Evolutionary conservation across 1,284 basidiomycete species (phyloP), one percentile per base, ranked within the genome.

Genomic region (Leccinum cinnamomeum): DNA sequence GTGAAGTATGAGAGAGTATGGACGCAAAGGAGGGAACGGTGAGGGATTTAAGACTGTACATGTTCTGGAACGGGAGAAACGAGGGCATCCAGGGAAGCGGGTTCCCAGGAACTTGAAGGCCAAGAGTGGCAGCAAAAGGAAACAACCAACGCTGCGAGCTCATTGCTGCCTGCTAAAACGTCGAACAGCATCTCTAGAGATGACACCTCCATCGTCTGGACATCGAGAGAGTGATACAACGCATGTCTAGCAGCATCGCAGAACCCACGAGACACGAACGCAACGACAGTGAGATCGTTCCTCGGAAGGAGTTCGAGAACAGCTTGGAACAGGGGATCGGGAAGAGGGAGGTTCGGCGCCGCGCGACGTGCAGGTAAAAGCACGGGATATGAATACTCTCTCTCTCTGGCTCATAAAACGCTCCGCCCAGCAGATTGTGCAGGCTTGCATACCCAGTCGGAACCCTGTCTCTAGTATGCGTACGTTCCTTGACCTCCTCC

Each of bases 41-140:
- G 44, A 73, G 70, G 3, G 60, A 64, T 53, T 64, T 71, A 57
- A 73, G 71, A 39, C 70, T 70, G 12, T 53, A 54, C 75, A 73
- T 76, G 48, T 76, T 75, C 41, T 64, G 69, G 33, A 73, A 65
- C 12, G 72, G 64, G 60, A 16, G 65, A 48, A 39, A 23, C 18
- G 16, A 16, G 41, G 28, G 50, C 61, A 30, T 67, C 64, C 2
- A 58, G 12, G 2, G 56, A 62, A n/a, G 46, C 23, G 28, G 58
- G 56, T n/a, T 61, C 59, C 53, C 57, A 62, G 11, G 48, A 51
- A 51, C 48, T 51, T 10, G 65, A 61, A 14, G 69, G 64, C 71
- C 23, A 25, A n/a, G 65, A 63, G 37, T 58, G 65, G 59, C 72
- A 76, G 10, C 53, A 51, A 33, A 73, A 64, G 6, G 71, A 65